Conservation (phyloP, 176 grass and related monocot genomes). For the Cenchrus purpureus region DNA sequence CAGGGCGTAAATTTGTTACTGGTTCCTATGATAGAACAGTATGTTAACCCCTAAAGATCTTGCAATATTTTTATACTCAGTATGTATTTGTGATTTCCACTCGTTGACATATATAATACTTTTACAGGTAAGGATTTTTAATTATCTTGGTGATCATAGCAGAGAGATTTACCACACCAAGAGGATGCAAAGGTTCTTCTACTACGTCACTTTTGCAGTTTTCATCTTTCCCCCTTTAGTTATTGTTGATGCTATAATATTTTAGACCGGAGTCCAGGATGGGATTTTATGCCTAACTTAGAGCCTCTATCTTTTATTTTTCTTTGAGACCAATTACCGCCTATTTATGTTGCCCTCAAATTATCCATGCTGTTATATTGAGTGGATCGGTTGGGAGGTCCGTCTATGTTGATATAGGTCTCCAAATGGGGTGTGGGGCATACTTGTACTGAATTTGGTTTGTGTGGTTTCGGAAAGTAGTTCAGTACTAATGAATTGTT, state of each 20-base stretch:
- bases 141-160: conserved; percentile 86
- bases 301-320: not conserved
- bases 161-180: conserved; percentile 99
- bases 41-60: conserved; percentile 14
- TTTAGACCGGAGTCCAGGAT: not conserved
- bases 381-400: not conserved
- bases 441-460: not conserved
- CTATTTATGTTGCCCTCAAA: not conserved
- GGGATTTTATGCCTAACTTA: not conserved
- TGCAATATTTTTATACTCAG: conserved; percentile 25
- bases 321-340: not conserved
- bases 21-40: conserved; percentile 99
- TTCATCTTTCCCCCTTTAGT: not conserved
- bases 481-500: conserved; percentile 14
- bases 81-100: conserved; percentile 27
- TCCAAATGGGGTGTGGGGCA: not conserved
- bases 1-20: conserved; percentile 93
- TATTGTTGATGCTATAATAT: not conserved
- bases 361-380: not conserved
- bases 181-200: conserved; percentile 93
- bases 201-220: not conserved
- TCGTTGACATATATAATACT: conserved; percentile 25
- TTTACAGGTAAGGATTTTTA: conserved; percentile 86
- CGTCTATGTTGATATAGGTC: not conserved
- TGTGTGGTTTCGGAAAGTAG: conserved; percentile 19